Base-by-base conservation (phyloP, 2,329 filamentous ascomycete genomes). In the Seiridium cupressi region DNA sequence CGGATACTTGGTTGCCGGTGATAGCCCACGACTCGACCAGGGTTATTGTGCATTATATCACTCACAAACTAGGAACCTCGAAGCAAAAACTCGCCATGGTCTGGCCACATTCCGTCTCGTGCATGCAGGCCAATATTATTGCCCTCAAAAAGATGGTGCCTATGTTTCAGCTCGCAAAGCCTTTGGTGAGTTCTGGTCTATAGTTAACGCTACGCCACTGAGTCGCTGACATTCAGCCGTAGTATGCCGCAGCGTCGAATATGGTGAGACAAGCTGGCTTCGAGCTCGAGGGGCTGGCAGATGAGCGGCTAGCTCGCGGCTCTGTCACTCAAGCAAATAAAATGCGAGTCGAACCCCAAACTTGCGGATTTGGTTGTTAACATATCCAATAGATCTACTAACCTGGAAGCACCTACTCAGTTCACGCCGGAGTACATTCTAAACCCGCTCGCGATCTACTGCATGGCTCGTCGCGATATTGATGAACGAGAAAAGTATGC, bases 111-210 rank as follows among this genome's bases (percentile, higher is more conserved):
- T 58, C 58, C 13, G 42, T 57, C 4, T 35, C 58, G 3, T 57
- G 51, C 10, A 36, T 65, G 5, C 58, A 60, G 4, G 44, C 57
- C 4, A 63, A 63, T 31, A 55, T 64, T 31, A 34, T 36, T 38
- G 62, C 61, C n/a, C 59, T 65, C 9, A 57, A 56, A 42, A 55
- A 26, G 36, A 64, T 64, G 64, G 58, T 55, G 5, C 60, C 62
- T 4, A 38, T 64, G 6, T 57, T 61, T 42, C 44, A 60, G 10
- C 53, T 62, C 5, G 62, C 60, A 2, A 55, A 47, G 36, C 54
- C 60, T 3, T 44, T 63, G 26, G 63, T 65, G 53, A 49, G 53
- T 59, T 31, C 6, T 32, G 26, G 38, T 13, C 38, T 13, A 7
- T 42, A 8, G 7, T 26, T 26, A 26, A 8, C 38, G 13, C 11